Conservation (phyloP, 345 rosid species). For the Nephelium lappaceum region DNA sequence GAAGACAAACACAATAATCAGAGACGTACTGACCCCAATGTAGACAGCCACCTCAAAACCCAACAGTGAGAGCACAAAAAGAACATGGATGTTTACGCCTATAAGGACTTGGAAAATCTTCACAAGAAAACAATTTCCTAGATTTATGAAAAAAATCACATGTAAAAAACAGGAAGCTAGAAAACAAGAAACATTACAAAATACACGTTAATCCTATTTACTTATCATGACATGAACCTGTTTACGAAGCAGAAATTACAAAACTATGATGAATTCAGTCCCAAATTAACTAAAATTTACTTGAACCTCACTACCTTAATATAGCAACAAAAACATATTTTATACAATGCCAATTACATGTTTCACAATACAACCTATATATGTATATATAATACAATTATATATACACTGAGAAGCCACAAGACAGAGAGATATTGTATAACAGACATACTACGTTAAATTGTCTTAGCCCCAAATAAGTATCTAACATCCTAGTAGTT, state of each 20-base stretch:
- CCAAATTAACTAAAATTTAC: background rate
- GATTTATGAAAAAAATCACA: background rate
- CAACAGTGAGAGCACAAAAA: constrained; percentile 62
- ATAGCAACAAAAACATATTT: background rate
- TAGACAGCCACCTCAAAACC: constrained; percentile 74
- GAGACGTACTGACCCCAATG: constrained; percentile 91
- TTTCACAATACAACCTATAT: background rate
- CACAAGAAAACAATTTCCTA: constrained; percentile 20
- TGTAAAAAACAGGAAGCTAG: background rate
- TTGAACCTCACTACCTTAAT: background rate
- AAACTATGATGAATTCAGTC: background rate
- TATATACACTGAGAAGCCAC: no score
- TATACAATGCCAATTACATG: background rate
- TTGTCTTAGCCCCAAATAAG: no score
- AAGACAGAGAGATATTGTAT: no score
- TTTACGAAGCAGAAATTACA: background rate
- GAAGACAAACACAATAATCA: constrained; percentile 89
- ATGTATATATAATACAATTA: background rate
- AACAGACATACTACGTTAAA: no score
- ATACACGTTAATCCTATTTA: background rate
- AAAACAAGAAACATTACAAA: background rate
- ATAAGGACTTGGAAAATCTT: constrained; percentile 83
- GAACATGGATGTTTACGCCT: constrained; percentile 79
- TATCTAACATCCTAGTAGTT: no score
- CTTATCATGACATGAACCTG: background rate